Evolutionary conservation across 805 yeast species (phyloP), one percentile per base, ranked within the genome.

Genomic region (Teunomyces pallodes): DNA sequence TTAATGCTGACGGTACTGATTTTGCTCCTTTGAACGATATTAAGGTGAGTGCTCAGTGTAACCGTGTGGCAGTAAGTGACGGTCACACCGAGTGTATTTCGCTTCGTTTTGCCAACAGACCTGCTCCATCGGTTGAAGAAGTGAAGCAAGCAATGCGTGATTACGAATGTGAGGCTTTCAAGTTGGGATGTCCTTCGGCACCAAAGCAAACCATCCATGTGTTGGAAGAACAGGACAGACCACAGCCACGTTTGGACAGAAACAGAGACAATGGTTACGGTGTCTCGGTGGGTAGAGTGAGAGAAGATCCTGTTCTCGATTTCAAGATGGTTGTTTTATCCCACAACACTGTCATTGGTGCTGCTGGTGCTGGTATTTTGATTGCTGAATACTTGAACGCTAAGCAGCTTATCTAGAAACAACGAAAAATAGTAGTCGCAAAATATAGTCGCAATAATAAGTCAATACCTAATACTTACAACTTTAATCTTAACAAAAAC

Each of bases 1-100:
- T 84, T 32, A 76, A 82, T 46, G 61, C 61, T 0, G 77, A 70
- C 32, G 83, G 82, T 39, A 67, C 70, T 41, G 81, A 80, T 17
- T 81, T 89, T 55, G 75, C 76, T 12, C 70, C 82, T 32, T 72
- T 87, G 49, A 83, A 83, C 29, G 90, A 89, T 59, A 73, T 92
- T 66, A 84, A 78, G 61, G 96, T 94, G 36, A 85, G 95, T 52
- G 99, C 99, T 31, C 96, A 94, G 65, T 90, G 99, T 72, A 94
- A 90, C 71, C 83, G 99, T 67, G 96, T 94, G 36, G 90, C 99
- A 9, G 99, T 94, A 52, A 85, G 90, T 51, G 99, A 94, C 66
- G 99, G 99, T 50, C 99, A 94, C 72, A 92, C 97, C 44, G 98
- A 90, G 66, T 90, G 97, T 71, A 88, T 94, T 52, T 81, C 96